phyloP scores from a whole-genome alignment of 1,284 basidiomycete species.

The Sanghuangporus baumii region DNA sequence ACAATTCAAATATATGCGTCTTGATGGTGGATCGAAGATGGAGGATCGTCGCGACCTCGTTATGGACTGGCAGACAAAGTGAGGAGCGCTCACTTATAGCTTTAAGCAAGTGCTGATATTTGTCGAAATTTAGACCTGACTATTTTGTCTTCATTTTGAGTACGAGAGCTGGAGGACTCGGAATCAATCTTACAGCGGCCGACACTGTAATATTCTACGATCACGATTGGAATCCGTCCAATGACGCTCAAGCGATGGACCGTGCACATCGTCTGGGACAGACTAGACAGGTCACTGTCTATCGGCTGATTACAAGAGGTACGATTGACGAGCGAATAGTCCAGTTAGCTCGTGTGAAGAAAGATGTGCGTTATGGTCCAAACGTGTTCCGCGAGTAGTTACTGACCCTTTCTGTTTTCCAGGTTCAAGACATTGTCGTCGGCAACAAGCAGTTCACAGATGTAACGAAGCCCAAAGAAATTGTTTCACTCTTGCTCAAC shows the following conservation, averaged over 20 bases:
- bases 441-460: slow-evolving; percentile 94
- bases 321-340: slow-evolving; percentile 99
- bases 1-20: slow-evolving; percentile 94
- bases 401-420: not conserved
- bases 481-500: slow-evolving; percentile 92
- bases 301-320: slow-evolving; percentile 92
- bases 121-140: slow-evolving; percentile 58
- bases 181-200: slow-evolving; percentile 97
- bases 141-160: slow-evolving; percentile 96
- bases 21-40: slow-evolving; percentile 94
- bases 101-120: not conserved
- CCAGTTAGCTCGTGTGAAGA: slow-evolving; percentile 90
- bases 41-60: slow-evolving; percentile 99
- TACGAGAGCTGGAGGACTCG: slow-evolving; percentile 94
- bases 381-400: not conserved
- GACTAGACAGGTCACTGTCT: slow-evolving; percentile 98
- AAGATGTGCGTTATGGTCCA: slow-evolving; percentile 62
- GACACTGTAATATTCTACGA: slow-evolving; percentile 99
- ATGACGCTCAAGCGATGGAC: slow-evolving; percentile 99
- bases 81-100: slow-evolving; percentile 23
- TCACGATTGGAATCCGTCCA: slow-evolving; percentile 99
- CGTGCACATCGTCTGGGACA: slow-evolving; percentile 98
- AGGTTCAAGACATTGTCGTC: slow-evolving; percentile 99
- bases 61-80: slow-evolving; percentile 98
- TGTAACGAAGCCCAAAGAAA: slow-evolving; percentile 93